Percentiles rank a stretch among this genome's conserved stretches.
Conservation (phyloP, 108 stramenopile species). For the Conticribra weissflogii region DNA sequence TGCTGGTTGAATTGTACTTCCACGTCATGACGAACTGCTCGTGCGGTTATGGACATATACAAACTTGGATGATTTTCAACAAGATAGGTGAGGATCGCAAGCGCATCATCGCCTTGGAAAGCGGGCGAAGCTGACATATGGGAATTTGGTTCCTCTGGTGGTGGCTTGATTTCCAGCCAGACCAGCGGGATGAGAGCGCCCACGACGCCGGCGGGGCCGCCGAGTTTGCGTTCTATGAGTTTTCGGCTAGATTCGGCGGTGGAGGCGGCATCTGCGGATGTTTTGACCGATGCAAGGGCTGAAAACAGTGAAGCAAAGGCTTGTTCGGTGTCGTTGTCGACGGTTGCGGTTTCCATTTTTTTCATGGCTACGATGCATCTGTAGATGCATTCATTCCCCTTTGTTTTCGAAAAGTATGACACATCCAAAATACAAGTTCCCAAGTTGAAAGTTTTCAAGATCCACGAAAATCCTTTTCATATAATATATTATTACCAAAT, state of each 20-base stretch:
- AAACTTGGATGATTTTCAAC: constrained; percentile 16
- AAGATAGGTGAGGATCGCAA: constrained; percentile 26
- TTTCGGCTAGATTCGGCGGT: constrained; percentile 3
- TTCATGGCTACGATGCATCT: too few species aligned
- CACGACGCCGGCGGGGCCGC: constrained; percentile 31
- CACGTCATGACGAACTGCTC: constrained; percentile 23
- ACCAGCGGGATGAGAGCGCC: constrained; percentile 13
- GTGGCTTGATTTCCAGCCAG: constrained; percentile 8
- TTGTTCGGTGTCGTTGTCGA: background rate
- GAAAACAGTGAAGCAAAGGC: constrained; percentile 14
- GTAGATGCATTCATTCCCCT: too few species aligned
- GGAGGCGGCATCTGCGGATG: constrained; percentile 7
- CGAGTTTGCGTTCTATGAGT: constrained; percentile 29
- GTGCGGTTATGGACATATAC: constrained; percentile 27
- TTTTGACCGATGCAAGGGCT: background rate
- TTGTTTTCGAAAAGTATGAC: too few species aligned
- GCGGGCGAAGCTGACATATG: too few species aligned
- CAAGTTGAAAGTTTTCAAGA: too few species aligned
- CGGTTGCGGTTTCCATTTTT: background rate
- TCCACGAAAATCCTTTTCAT: too few species aligned
- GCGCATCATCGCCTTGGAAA: constrained; percentile 23
- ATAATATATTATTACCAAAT: too few species aligned
- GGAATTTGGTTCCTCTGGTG: too few species aligned
- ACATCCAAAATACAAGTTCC: too few species aligned
- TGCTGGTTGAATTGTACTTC: constrained; percentile 14